Percentiles rank a stretch among this genome's conserved stretches.
These are phyloP conservation scores for Mycosphaerelloides madeirae DNA, from an alignment of 2,329 filamentous ascomycete species.

Conservation along the genomic window DNA sequence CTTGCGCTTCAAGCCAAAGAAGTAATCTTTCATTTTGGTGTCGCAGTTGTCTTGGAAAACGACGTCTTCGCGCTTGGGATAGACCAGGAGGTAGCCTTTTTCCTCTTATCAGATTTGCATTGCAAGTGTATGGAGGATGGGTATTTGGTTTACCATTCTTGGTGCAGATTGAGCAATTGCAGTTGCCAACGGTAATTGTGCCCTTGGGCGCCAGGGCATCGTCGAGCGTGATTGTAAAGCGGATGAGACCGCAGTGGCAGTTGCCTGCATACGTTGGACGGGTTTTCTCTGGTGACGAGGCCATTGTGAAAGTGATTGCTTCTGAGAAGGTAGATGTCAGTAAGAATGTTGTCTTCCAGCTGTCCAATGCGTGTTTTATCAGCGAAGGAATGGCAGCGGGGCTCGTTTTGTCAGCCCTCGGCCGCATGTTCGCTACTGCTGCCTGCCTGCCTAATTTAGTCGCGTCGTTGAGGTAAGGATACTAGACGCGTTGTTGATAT, in stretches of 20 bases:
- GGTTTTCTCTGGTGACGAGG: background rate
- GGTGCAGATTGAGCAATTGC: conserved; percentile 27
- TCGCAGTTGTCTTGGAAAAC: conserved; percentile 15
- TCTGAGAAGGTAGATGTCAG: no score
- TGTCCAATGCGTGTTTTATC: no score
- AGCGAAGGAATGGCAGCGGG: no score
- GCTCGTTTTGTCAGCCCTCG: background rate
- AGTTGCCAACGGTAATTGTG: conserved; percentile 13
- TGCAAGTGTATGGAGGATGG: no score
- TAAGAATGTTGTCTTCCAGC: no score
- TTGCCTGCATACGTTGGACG: conserved; percentile 18
- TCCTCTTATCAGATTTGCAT: no score
- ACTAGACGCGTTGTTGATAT: no score
- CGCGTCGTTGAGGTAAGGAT: background rate
- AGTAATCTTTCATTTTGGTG: conserved; percentile 16
- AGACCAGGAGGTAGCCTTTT: conserved; percentile 19
- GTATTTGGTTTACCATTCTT: conserved; percentile 18
- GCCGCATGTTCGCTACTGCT: background rate
- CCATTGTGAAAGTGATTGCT: background rate
- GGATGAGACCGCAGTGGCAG: conserved; percentile 24
- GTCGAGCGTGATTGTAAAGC: conserved; percentile 16
- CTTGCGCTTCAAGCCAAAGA: conserved; percentile 17
- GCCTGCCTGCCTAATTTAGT: background rate
- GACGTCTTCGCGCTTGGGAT: conserved; percentile 17
- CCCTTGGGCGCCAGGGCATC: conserved; percentile 17